Conservation (phyloP, 192 early-diverging fungal species). For the Phycomyces nitens region DNA sequence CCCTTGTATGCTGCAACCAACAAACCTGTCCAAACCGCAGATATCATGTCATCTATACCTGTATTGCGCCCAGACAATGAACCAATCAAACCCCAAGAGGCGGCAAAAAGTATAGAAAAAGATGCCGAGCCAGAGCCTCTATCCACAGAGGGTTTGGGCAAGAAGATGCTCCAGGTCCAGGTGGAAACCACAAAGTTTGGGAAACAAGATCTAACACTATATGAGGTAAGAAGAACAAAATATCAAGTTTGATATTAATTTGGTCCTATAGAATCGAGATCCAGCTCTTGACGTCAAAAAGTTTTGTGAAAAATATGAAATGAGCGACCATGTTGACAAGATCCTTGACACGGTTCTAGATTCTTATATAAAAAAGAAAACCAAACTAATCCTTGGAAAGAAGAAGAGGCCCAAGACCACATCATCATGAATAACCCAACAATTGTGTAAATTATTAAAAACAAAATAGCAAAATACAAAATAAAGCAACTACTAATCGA, state of each 20-base stretch:
- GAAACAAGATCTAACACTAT: neutral
- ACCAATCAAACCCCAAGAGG: neutral
- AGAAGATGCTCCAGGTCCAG: neutral
- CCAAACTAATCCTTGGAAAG: neutral
- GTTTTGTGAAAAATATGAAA: slow-evolving; percentile 1
- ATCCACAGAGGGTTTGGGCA: neutral
- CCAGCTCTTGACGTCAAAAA: neutral
- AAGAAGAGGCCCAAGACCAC: neutral
- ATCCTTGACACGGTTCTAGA: neutral
- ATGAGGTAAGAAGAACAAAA: neutral
- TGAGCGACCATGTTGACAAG: neutral
- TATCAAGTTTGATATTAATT: too few relatives aligned
- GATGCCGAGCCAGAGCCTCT: neutral
- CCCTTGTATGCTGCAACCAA: too few relatives aligned
- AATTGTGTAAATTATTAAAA: too few relatives aligned
- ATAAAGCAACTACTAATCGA: too few relatives aligned
- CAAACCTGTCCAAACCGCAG: too few relatives aligned
- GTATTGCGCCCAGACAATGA: too few relatives aligned
- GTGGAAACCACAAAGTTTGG: neutral
- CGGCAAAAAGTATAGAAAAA: neutral
- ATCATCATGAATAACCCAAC: too few relatives aligned
- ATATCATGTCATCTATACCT: too few relatives aligned
- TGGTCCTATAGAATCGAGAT: slow-evolving; percentile 7
- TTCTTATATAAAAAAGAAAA: neutral
- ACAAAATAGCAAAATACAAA: too few relatives aligned